Conservation (phyloP, 1,139 yeast species). For the Taphrina deformans region DNA sequence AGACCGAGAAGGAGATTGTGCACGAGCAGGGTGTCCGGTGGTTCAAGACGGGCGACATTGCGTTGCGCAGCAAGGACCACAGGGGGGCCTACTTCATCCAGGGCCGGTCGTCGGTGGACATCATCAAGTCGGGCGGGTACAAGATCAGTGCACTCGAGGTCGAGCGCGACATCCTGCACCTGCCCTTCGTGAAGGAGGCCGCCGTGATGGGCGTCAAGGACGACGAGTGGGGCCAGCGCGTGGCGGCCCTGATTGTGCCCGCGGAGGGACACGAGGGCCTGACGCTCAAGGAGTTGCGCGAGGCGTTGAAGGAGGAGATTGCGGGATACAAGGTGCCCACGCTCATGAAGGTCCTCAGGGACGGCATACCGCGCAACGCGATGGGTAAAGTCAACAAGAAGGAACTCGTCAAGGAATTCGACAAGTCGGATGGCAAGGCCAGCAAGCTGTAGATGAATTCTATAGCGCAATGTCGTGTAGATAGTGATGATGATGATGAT, state of each 20-base stretch:
- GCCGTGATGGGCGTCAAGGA: constrained; percentile 46
- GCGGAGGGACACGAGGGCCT: constrained; percentile 34
- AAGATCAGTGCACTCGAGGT: constrained; percentile 45
- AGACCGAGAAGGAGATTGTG: constrained; percentile 44
- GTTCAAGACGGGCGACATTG: constrained; percentile 49
- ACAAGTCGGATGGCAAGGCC: constrained; percentile 4
- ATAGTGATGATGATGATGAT: too few relatives aligned
- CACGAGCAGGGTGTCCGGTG: constrained; percentile 40
- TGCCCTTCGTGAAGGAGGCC: constrained; percentile 43
- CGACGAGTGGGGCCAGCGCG: constrained; percentile 47
- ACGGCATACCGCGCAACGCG: constrained; percentile 44
- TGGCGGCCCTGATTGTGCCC: constrained; percentile 44
- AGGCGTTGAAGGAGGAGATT: constrained; percentile 41
- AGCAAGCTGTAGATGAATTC: constrained; percentile 16
- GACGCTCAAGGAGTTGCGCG: constrained; percentile 41
- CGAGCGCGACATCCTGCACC: constrained; percentile 45
- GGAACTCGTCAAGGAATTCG: constrained; percentile 41
- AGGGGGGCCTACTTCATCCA: constrained; percentile 44
- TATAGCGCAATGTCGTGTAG: too few relatives aligned
- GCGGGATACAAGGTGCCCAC: constrained; percentile 46
- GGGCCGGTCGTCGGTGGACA: constrained; percentile 48
- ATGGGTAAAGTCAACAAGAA: constrained; percentile 48
- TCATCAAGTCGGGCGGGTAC: constrained; percentile 37
- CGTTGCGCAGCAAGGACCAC: constrained; percentile 40
- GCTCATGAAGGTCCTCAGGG: constrained; percentile 34